Evolutionary conservation across 352 stramenopile species (phyloP).

Genomic region (Phytophthora citricola): DNA sequence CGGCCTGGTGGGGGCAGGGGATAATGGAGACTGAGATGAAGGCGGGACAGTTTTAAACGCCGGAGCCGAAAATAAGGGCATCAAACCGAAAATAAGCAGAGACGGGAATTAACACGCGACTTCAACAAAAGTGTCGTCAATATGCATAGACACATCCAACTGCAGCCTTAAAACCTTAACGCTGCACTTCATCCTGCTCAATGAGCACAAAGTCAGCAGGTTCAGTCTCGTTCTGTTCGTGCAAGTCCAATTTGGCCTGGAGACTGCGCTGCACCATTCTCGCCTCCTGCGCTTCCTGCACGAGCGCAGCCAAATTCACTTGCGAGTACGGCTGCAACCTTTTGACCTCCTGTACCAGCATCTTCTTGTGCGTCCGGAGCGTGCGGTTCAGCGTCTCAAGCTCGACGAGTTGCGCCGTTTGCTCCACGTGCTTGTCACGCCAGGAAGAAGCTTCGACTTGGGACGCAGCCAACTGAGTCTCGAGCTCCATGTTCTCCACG

Average conservation of each 20-base stretch:
- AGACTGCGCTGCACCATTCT: slow-evolving; percentile 79
- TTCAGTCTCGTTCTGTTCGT: slow-evolving; percentile 5
- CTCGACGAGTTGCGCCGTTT: slow-evolving; percentile 25
- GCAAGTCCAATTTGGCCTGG: slow-evolving; percentile 51
- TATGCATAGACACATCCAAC: no score
- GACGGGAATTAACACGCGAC: slow-evolving; percentile 3
- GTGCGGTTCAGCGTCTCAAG: slow-evolving; percentile 45
- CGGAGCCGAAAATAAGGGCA: no score
- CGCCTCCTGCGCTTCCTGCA: slow-evolving; percentile 74
- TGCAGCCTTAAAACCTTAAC: no score
- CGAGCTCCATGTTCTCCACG: slow-evolving; percentile 69
- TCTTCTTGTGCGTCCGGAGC: slow-evolving; percentile 58
- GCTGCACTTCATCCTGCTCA: no score
- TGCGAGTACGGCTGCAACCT: slow-evolving; percentile 69
- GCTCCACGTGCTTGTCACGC: slow-evolving; percentile 34
- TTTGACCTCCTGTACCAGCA: slow-evolving; percentile 79
- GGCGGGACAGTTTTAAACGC: no score
- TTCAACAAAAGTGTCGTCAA: slow-evolving; percentile 11
- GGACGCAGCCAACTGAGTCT: slow-evolving; percentile 46
- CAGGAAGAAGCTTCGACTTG: slow-evolving; percentile 37
- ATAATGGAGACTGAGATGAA: slow-evolving; percentile 24
- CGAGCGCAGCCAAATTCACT: slow-evolving; percentile 63
- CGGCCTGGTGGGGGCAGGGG: slow-evolving; percentile 7
- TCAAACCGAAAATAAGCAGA: background rate
- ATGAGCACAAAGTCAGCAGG: slow-evolving; percentile 36